These are phyloP conservation scores for Nakazawaea ishiwadae DNA, from an alignment of 805 yeast species.

Conservation along the genomic window DNA sequence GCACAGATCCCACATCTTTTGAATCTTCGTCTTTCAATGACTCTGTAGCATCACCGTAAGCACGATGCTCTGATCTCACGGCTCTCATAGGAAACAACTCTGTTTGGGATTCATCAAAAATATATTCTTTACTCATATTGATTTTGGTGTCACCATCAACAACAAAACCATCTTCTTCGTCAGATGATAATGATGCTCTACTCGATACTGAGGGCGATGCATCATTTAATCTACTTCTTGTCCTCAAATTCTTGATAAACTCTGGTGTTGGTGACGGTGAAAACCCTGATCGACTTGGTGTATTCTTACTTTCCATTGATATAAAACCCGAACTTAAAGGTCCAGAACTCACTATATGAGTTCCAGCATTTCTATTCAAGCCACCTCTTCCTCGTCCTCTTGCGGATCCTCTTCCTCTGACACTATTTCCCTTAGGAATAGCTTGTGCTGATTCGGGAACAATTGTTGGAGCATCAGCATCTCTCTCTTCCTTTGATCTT, in stretches of 20 bases:
- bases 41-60: constrained; percentile 22
- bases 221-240: not conserved
- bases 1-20: too few species aligned
- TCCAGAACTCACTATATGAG: constrained; percentile 68
- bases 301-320: constrained; percentile 30
- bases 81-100: constrained; percentile 71
- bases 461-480: constrained; percentile 56
- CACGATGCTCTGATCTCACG: constrained; percentile 42
- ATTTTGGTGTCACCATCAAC: constrained; percentile 38
- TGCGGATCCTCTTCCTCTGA: constrained; percentile 31
- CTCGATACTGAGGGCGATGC: constrained; percentile 11
- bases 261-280: constrained; percentile 31
- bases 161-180: constrained; percentile 29
- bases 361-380: constrained; percentile 38
- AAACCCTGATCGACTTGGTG: constrained; percentile 16
- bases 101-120: constrained; percentile 46
- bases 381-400: constrained; percentile 22
- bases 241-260: constrained; percentile 33
- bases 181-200: constrained; percentile 24
- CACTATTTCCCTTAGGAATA: constrained; percentile 24
- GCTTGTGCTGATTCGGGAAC: constrained; percentile 15
- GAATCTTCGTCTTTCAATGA: constrained; percentile 19
- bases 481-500: constrained; percentile 80
- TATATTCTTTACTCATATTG: constrained; percentile 60
- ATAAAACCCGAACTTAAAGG: constrained; percentile 67